Conservation (phyloP, 2,329 filamentous ascomycete species). For the Fusarium goolgardi region DNA sequence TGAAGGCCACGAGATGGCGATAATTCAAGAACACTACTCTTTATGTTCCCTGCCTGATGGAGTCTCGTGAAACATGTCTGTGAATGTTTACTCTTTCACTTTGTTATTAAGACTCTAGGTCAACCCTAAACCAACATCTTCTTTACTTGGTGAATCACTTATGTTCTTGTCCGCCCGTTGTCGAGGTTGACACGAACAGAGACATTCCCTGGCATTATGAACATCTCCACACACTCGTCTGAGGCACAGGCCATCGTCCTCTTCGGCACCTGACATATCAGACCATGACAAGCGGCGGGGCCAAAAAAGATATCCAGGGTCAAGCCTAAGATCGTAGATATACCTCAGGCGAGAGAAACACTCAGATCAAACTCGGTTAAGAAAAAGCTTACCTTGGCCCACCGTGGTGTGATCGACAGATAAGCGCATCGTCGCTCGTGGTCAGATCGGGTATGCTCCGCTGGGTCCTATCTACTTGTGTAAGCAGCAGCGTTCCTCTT, state of each 20-base stretch:
- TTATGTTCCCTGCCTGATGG: too few species aligned
- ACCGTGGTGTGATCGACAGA: conserved; percentile 15
- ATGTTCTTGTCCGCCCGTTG: too few species aligned
- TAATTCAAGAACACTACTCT: conserved; percentile 5
- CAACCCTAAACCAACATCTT: not conserved
- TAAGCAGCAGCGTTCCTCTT: too few species aligned
- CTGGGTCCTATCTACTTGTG: not conserved
- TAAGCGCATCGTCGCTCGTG: conserved; percentile 3
- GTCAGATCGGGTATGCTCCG: too few species aligned
- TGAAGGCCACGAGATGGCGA: conserved; percentile 26
- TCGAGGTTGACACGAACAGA: too few species aligned
- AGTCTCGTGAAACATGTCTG: too few species aligned
- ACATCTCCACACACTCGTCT: conserved; percentile 13
- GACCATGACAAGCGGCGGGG: conserved; percentile 14
- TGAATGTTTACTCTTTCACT: not conserved
- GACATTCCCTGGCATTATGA: too few species aligned
- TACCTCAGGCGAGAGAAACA: conserved; percentile 1
- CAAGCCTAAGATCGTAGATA: not conserved
- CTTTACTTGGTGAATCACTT: not conserved
- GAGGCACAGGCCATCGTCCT: conserved; percentile 16
- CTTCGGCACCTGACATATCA: conserved; percentile 4
- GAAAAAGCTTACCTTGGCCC: not conserved
- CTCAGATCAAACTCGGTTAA: not conserved
- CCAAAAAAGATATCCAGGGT: not conserved
- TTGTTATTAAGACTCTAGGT: too few species aligned